Conservation (phyloP, 2,329 filamentous ascomycete genomes). For the Trichoderma koningiopsis region DNA sequence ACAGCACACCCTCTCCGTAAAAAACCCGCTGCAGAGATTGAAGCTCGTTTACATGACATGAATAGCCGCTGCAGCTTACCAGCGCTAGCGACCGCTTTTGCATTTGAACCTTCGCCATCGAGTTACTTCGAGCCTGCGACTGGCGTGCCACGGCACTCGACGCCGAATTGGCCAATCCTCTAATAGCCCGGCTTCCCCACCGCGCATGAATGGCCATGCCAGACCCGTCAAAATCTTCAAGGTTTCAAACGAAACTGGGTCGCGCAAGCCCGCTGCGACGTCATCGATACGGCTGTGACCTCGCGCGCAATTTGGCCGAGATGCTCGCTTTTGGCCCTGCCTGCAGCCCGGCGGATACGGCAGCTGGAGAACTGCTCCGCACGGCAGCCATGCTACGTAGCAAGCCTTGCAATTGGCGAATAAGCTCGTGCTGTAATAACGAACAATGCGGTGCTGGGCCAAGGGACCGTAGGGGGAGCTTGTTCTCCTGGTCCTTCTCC, state of each 20-base stretch:
- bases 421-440: neutral
- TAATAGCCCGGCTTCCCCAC: neutral
- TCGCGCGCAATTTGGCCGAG: conserved; percentile 22
- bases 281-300: conserved; percentile 24
- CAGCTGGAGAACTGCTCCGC: conserved; percentile 4
- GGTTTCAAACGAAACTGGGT: conserved; percentile 10
- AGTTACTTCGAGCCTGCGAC: neutral
- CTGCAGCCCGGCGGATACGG: conserved; percentile 21
- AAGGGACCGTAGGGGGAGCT: neutral
- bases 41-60: conserved; percentile 10
- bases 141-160: conserved; percentile 5
- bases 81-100: neutral
- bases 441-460: neutral
- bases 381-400: conserved; percentile 20
- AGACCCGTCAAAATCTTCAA: conserved; percentile 12
- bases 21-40: neutral
- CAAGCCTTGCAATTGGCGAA: conserved; percentile 5
- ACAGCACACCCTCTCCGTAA: conserved; percentile 1
- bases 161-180: conserved; percentile 23
- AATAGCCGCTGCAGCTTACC: conserved; percentile 10
- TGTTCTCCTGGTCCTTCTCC: conserved; percentile 8
- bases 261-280: conserved; percentile 18
- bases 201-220: neutral
- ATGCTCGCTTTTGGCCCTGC: conserved; percentile 8
- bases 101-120: neutral